Base-by-base conservation (phyloP, 352 stramenopile genomes). In the Phytopythium vexans region DNA sequence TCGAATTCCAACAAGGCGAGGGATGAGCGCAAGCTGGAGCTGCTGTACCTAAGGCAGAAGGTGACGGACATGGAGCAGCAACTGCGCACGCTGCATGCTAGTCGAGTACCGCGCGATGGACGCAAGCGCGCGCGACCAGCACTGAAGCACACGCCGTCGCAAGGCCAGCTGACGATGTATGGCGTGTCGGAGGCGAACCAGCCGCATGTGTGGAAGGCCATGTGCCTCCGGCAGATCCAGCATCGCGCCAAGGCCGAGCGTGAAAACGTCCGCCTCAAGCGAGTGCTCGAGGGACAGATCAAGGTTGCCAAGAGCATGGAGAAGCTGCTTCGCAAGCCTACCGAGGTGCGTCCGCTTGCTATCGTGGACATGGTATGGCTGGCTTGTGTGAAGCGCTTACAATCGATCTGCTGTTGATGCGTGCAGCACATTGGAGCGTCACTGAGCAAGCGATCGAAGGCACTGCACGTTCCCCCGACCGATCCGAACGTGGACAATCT, bases 1-100 rank as follows among this genome's bases (percentile, higher is more conserved):
- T 64, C 56, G 38, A 77, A 72, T 46, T 54, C 68, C 16, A 77
- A 77, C 62, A 77, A 77, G 36, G 68, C 68, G 45, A 58, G 68
- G 8, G 65, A 77, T 58, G 65, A 72, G 34, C 68, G 68, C 51
- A 70, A 67, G 31, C 52, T 73, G 31, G 69, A 78, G 45, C 51
- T 78, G 33, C 34, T 64, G 4, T 78, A 78, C 35, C 54, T 78
- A n/a, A 62, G 69, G n/a, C 52, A 59, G n/a, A 75, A 61, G 35
- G 69, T 78, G 31, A 14, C 16, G 16, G 66, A 73, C 50, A 72
- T 78, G 56, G 69, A 78, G 54, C 36, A 64, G 52, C 62, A 70
- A 47, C 54, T 78, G 32, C 63, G 60, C 15, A 58, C 58, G 36
- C 44, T 72, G 34, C 55, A 66, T 4, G 56, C 63, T 33, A 70